phyloP scores from a whole-genome alignment of 345 rosid species.

The Iberis pinnata region DNA sequence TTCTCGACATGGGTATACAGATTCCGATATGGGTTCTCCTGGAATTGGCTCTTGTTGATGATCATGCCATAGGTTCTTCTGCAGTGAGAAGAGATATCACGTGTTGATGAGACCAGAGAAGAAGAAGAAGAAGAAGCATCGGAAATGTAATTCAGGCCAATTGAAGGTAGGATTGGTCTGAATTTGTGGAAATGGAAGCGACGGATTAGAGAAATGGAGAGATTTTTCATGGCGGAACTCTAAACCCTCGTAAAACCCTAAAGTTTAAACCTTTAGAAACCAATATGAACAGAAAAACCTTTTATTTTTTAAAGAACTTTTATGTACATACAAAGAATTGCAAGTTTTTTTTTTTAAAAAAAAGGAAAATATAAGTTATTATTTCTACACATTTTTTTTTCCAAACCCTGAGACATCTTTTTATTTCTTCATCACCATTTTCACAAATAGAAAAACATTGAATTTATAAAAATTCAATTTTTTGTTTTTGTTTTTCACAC shows the following conservation, averaged over 20 bases:
- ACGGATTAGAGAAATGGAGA: constrained; percentile 49
- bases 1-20: constrained; percentile 48
- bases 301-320: neutral
- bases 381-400: constrained; percentile 15
- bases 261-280: neutral
- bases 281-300: neutral
- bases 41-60: constrained; percentile 31
- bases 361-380: neutral
- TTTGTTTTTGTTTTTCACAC: constrained; percentile 4
- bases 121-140: constrained; percentile 9
- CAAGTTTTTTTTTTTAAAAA: neutral
- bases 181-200: constrained; percentile 33
- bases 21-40: constrained; percentile 38
- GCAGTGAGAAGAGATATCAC: constrained; percentile 32
- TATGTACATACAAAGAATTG: constrained; percentile 25
- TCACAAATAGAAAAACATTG: constrained; percentile 10
- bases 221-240: constrained; percentile 44
- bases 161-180: constrained; percentile 25
- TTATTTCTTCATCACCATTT: constrained; percentile 14
- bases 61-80: constrained; percentile 32
- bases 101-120: constrained; percentile 17
- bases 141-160: constrained; percentile 25
- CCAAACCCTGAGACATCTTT: no score
- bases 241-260: neutral
- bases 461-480: constrained; percentile 11